Base-by-base conservation (phyloP, 768 basidiomycete genomes). In the Cyathus striatus region DNA sequence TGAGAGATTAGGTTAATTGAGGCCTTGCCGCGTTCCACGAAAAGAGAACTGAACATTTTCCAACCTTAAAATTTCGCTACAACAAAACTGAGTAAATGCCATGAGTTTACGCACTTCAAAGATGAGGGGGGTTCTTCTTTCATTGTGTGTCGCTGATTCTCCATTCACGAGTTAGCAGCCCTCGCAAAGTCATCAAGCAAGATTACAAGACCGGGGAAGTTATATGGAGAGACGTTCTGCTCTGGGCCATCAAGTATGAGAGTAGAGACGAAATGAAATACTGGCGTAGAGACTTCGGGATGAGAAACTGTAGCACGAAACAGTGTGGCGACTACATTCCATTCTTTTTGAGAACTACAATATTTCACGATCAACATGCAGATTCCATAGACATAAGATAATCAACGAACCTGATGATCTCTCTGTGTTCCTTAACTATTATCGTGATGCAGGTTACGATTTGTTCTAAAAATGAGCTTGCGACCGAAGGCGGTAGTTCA, bases 311-410 rank as follows among this genome's bases (percentile, higher is more conserved):
- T 94, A 1, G 84, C 85, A 38, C 90, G 81, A 49, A 98, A 75
- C 22, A 97, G 70, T 1, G 90, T 87, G 53, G 94, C 90, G 17
- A 94, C 77, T 27, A 98, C 68, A 48, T 90, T 92, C 95, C 95
- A 99, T 59, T 98, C 95, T 1, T 95, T 97, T 50, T 87, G 84
- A 1, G 92, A 93, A 43, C 84, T 91, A 42, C 0, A 43, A 49
- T 20, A 25, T n/a, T n/a, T n/a, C n/a, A n/a, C n/a, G n/a, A n/a
- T n/a, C n/a, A n/a, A n/a, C n/a, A n/a, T n/a, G n/a, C n/a, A n/a
- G n/a, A n/a, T n/a, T n/a, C n/a, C n/a, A n/a, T n/a, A n/a, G n/a
- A n/a, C 41, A 16, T 23, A 14, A 39, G 30, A 34, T n/a, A 35
- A 37, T 17, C n/a, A 16, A 44, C 49, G 20, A 45, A 84, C 89